phyloP scores from a whole-genome alignment of 192 early-diverging fungal species.

The Chytriomyces hyalinus region DNA sequence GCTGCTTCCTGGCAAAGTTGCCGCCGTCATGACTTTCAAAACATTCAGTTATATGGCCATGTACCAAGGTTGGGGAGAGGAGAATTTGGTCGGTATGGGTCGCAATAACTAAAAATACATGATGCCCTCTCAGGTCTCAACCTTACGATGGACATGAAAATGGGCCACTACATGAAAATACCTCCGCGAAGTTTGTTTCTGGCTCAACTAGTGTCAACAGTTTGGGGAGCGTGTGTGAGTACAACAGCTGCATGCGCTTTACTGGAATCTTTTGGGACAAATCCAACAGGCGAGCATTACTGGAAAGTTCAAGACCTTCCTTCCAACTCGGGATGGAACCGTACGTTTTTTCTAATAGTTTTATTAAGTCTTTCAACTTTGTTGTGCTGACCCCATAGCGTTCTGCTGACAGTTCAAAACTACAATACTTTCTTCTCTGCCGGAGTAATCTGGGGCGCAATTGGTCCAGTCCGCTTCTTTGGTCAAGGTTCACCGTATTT shows the following conservation, averaged over 20 bases:
- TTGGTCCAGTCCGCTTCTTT: conserved; percentile 73
- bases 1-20: conserved; percentile 76
- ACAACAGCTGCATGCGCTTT: conserved; percentile 29
- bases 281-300: conserved; percentile 20
- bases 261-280: conserved; percentile 52
- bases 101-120: conserved; percentile 48
- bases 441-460: conserved; percentile 75
- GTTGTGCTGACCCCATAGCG: conserved; percentile 44
- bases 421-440: conserved; percentile 66
- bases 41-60: conserved; percentile 80
- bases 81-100: conserved; percentile 55
- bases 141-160: conserved; percentile 74
- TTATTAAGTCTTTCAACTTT: conserved; percentile 23
- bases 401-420: background rate
- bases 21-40: conserved; percentile 87
- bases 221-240: conserved; percentile 62
- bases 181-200: conserved; percentile 64
- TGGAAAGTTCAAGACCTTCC: conserved; percentile 41
- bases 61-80: conserved; percentile 68
- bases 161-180: conserved; percentile 77
- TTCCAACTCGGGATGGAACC: background rate
- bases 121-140: conserved; percentile 68
- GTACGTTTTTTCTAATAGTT: background rate
- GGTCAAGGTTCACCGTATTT: conserved; percentile 37
- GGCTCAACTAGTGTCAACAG: conserved; percentile 56